Percentiles rank a stretch among this genome's conserved stretches.
phyloP scores from a whole-genome alignment of 2,329 filamentous ascomycete species.

The Ophiostoma piceae region DNA sequence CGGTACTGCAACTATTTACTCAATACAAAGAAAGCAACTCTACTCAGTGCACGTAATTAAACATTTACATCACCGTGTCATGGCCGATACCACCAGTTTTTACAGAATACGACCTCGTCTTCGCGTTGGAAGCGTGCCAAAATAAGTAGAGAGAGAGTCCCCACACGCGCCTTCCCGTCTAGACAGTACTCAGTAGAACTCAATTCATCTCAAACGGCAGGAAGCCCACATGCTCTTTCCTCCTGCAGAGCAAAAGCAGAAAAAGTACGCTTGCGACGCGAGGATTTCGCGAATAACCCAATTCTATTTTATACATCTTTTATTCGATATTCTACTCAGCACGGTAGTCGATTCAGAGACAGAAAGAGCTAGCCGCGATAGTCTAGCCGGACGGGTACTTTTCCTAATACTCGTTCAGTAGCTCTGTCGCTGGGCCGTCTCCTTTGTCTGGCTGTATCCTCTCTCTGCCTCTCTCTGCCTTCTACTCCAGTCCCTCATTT shows the following conservation, averaged over 20 bases:
- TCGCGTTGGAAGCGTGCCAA: neutral
- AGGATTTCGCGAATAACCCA: neutral
- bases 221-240: slow-evolving; percentile 12
- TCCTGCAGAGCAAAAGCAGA: too few relatives aligned
- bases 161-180: slow-evolving; percentile 25
- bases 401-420: neutral
- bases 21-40: neutral
- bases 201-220: neutral
- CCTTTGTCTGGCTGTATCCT: neutral
- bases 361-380: neutral
- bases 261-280: neutral
- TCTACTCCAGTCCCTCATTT: neutral
- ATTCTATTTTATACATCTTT: neutral
- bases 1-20: too few relatives aligned
- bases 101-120: neutral
- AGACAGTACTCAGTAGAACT: too few relatives aligned
- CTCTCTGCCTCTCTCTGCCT: neutral
- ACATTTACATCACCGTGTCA: slow-evolving; percentile 16
- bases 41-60: neutral
- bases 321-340: neutral
- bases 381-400: neutral
- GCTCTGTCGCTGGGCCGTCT: slow-evolving; percentile 8
- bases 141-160: neutral
- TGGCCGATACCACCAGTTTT: neutral
- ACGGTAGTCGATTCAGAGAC: neutral